Base-by-base conservation (phyloP, 2,329 filamentous ascomycete species). In the Eurotiales sp. region DNA sequence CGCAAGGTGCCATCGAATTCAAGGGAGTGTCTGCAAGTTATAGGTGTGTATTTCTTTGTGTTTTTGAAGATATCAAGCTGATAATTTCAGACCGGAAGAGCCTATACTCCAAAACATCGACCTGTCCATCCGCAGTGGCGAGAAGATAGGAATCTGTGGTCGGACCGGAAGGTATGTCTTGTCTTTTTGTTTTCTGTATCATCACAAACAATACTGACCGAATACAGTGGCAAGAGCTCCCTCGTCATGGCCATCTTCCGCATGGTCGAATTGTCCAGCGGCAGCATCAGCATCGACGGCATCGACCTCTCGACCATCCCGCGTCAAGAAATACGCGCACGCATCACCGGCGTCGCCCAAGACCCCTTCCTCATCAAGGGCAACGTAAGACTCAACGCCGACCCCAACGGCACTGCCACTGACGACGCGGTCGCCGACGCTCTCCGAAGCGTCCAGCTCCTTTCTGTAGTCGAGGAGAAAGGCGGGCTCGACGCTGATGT, bases 41-140 rank as follows among this genome's bases (percentile, higher is more conserved):
- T 58, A 69, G 66, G 70, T 72, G 54, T 30, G 59, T 36, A 10
- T 27, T 21, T 4, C 3, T 17, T 22, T 29, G 14, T n/a, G n/a
- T n/a, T n/a, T n/a, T n/a, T n/a, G n/a, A n/a, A n/a, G n/a, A n/a
- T n/a, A n/a, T n/a, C n/a, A n/a, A n/a, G n/a, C 46, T 49, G 8
- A 42, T 8, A 15, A 8, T 36, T 15, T 11, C 3, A 41, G 51
- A 44, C 15, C 27, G 60, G 64, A 54, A 5, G 65, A 69, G 40
- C 63, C 61, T 29, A 73, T 77, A 2, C 66, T 80, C 46, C 65
- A 70, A n/a, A 59, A 74, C 17, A 64, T 82, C 30, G 75, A 67
- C 8, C 58, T 83, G 1, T 64, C 66, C 3, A 72, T 82, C 39
- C 50, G 65, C 4, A 58, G 63, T 14, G 71, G 70, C 17, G 66